phyloP scores from a whole-genome alignment of 2,329 filamentous ascomycete genomes.

The Trichoderma guizhouense region DNA sequence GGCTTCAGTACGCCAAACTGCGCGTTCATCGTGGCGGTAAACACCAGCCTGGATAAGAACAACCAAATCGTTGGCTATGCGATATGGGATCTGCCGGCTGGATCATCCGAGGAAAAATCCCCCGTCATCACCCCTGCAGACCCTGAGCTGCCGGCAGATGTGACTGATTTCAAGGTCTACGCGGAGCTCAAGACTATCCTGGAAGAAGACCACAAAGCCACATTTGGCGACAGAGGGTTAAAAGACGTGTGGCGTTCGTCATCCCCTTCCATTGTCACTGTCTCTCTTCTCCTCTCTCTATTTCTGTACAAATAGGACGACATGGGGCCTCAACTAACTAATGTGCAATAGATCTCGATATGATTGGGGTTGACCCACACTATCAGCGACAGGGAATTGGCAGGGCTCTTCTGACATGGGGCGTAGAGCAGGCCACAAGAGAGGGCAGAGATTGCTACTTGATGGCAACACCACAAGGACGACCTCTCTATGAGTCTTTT shows the following conservation, averaged over 20 bases:
- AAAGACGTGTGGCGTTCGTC: conserved; percentile 22
- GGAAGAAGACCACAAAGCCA: conserved; percentile 9
- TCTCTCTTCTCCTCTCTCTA: background rate
- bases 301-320: background rate
- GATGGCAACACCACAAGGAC: conserved; percentile 18
- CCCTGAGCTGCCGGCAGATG: background rate
- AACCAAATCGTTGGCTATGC: conserved; percentile 19
- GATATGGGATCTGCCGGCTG: conserved; percentile 7
- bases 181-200: conserved; percentile 10
- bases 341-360: conserved; percentile 19
- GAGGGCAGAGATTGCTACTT: conserved; percentile 19
- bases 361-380: conserved; percentile 20
- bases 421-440: conserved; percentile 17
- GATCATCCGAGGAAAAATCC: background rate
- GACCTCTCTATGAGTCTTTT: conserved; percentile 14
- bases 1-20: background rate
- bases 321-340: background rate
- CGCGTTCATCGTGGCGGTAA: conserved; percentile 15
- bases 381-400: conserved; percentile 21
- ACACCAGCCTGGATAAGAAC: background rate
- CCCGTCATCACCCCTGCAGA: background rate
- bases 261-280: background rate
- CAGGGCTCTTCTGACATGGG: conserved; percentile 21
- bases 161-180: conserved; percentile 14
- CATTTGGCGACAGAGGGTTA: conserved; percentile 19